phyloP scores from a whole-genome alignment of 495 filamentous ascomycete species.

The Chaetomium fimeti region DNA sequence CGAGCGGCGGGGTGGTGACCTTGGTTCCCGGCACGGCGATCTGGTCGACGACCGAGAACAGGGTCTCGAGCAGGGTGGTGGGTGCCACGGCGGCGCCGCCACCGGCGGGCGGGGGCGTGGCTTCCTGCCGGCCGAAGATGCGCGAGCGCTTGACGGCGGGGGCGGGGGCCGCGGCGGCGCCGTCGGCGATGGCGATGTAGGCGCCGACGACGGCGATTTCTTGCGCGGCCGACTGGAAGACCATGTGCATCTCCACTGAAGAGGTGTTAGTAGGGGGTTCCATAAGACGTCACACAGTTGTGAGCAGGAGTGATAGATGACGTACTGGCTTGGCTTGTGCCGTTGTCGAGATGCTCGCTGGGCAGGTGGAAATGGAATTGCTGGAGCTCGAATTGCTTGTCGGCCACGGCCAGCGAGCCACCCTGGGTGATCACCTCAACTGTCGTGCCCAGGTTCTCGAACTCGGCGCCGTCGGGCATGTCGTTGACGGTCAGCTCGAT shows the following conservation, averaged over 20 bases:
- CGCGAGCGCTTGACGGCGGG: slow-evolving; percentile 15
- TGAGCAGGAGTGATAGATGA: background rate
- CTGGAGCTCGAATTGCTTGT: slow-evolving; percentile 50
- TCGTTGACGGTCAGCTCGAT: slow-evolving; percentile 36
- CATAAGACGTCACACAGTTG: background rate
- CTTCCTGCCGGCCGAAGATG: slow-evolving; percentile 15
- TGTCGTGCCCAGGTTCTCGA: slow-evolving; percentile 61
- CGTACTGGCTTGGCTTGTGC: slow-evolving; percentile 45
- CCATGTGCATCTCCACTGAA: slow-evolving; percentile 64
- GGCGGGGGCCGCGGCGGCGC: slow-evolving; percentile 27
- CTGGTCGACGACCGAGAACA: slow-evolving; percentile 51
- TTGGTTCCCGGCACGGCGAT: slow-evolving; percentile 56
- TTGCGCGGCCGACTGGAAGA: slow-evolving; percentile 50
- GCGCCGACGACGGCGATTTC: slow-evolving; percentile 59
- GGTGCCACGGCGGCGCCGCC: slow-evolving; percentile 30
- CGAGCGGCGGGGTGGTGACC: slow-evolving; percentile 54
- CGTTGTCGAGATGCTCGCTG: slow-evolving; percentile 61
- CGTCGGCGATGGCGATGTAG: slow-evolving; percentile 56
- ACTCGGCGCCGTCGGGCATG: slow-evolving; percentile 44
- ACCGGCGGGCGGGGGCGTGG: slow-evolving; percentile 10
- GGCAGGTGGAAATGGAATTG: slow-evolving; percentile 75
- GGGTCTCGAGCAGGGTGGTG: slow-evolving; percentile 52
- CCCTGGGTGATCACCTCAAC: slow-evolving; percentile 53
- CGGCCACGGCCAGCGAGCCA: slow-evolving; percentile 45
- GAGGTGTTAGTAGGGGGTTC: slow-evolving; percentile 27